Evolutionary conservation across 495 filamentous ascomycete genomes (phyloP), one percentile per base, ranked within the genome.

Genomic region (Evernia prunastri): DNA sequence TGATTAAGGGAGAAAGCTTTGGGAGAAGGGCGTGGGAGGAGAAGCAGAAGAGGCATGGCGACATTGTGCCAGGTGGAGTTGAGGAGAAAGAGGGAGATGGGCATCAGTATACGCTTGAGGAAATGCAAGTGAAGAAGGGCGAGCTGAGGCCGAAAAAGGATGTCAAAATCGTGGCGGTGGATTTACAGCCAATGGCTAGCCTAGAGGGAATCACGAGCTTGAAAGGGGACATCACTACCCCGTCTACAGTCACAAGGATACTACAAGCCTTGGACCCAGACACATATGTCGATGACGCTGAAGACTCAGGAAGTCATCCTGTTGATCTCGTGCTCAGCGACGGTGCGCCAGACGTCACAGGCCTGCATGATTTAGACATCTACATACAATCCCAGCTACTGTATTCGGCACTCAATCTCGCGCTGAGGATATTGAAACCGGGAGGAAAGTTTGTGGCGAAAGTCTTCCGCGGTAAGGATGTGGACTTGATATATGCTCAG

Each of bases 361-460:
- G 94, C 29, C 79, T 98, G 5, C 94, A 98, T 73, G 94, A 98
- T 75, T 82, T 98, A 11, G 94, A 98, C 74, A 97, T 97, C 69
- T 97, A 97, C 73, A 88, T 98, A 23, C 94, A 98, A 75, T 90
- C 90, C 5, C 93, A 97, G 75, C 84, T 98, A 25, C 87, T 98
- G 59, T 96, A 92, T 72, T 89, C 92, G 3, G 94, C 94, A 0
- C 82, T 98, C 20, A 96, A 96, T 72, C 85, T 98, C 3, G 90
- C 94, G 12, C 80, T 96, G 13, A 93, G 91, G 72, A 90, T 97
- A 40, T 83, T 98, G 47, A 87, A 89, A 31, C 91, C 91, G 0
- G 94, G 95, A 35, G 94, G 95, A 59, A 95, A 89, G 68, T 98
- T 98, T 69, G 92, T 98, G 12, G 93, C 94, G 11, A 98, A 98